Evolutionary conservation across 2,329 filamentous ascomycete species (phyloP), one percentile per base, ranked within the genome.

Genomic region (Talaromyces islandicus): DNA sequence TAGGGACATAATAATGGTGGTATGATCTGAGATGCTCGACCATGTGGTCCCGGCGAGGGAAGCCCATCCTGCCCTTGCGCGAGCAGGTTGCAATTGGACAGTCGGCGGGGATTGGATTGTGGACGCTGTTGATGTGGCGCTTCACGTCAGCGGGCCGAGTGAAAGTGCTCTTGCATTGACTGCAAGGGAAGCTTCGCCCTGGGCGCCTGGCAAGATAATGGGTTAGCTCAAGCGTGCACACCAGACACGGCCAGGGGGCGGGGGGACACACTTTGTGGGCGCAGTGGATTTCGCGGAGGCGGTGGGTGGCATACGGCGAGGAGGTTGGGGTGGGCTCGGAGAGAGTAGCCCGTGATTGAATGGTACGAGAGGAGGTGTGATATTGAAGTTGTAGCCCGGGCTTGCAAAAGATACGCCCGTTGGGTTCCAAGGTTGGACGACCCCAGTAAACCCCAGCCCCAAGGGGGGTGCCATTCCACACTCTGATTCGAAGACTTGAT

Each of bases 21-120:
- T 80, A 83, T 50, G 81, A 81, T 57, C 84, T 73, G 57, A 82
- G 68, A 68, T 87, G 84, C 66, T 86, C 84, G 43, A 76, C 76
- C 46, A 85, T 73, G 66, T 86, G 84, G 65, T 87, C 84, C 57
- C 78, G 75, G 6, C 84, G 76, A 4, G 80, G 80, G 65, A 86
- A 86, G 0, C 83, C 83, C 61, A 77, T 72, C 46, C 63, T 67
- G 5, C 75, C 76, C 65, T 80, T 81, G 17, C 80, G 76, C 46
- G 70, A 68, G 65, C 81, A 83, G 46, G 73, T 70, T 2, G 69
- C 66, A 29, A 73, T 69, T 1, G 75, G 72, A 64, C 81, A 83
- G 60, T 81, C 75, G 54, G 76, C 70, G 62, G 72, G 71, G 12
- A 73, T 66, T 6, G 75, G 75, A 57, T 73, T 72, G 65, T 83